phyloP scores from a whole-genome alignment of 23 red algal species.

The Gracilaria gracilis region DNA sequence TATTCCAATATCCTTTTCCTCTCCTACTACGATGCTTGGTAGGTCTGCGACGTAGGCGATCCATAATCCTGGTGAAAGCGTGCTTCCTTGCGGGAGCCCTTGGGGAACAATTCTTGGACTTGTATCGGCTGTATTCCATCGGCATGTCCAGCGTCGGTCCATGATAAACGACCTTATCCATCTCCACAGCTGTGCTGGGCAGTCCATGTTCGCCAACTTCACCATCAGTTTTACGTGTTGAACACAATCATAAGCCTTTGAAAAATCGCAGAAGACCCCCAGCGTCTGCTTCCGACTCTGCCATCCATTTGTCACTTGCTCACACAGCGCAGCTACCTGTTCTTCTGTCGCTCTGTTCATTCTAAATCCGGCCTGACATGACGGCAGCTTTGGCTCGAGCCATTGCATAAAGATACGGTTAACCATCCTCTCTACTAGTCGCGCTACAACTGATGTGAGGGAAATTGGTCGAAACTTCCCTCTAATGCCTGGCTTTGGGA shows the following conservation, averaged over 20 bases:
- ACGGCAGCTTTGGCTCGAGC: not conserved
- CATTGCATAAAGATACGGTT: not conserved
- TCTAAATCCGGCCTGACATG: not conserved
- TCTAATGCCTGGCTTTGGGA: not conserved
- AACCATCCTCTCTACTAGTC: not conserved
- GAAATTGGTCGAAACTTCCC: conserved; percentile 21
- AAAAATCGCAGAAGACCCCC: not conserved
- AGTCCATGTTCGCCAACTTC: too few relatives aligned
- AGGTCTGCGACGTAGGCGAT: not conserved
- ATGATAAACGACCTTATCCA: not conserved
- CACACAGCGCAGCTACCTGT: not conserved
- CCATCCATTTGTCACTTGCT: not conserved
- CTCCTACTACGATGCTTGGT: not conserved
- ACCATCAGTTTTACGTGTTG: too few relatives aligned
- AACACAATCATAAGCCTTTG: conserved; percentile 14
- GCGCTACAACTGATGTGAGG: not conserved
- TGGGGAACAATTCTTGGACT: not conserved
- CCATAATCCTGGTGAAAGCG: not conserved
- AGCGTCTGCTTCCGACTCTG: not conserved
- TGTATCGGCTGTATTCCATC: not conserved
- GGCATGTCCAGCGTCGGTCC: not conserved
- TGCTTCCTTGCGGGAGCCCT: not conserved
- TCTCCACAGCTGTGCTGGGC: not conserved
- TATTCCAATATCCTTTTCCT: not conserved
- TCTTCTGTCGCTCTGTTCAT: not conserved